Evolutionary conservation across 257 asterid genomes (phyloP), one percentile per base, ranked within the genome.

Genomic region (Cruciata laevipes): DNA sequence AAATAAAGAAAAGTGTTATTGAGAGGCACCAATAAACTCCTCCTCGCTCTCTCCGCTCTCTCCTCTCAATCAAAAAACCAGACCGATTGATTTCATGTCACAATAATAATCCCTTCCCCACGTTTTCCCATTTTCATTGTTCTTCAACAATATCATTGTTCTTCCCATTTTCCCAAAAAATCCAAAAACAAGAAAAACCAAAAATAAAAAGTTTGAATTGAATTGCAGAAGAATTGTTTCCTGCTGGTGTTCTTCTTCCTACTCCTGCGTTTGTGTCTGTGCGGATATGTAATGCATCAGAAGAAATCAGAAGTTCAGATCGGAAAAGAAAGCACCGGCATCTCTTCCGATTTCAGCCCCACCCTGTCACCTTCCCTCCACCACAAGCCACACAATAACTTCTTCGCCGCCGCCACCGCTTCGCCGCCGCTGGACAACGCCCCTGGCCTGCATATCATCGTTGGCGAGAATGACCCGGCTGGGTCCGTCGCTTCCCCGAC

Each of bases 301-400:
- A 91, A 89, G 70, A 91, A 89, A 89, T 91, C 97, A 38, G 97
- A 91, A 81, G 81, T 83, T 77, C 98, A 91, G 87, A 89, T 89
- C 96, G 97, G 98, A 87, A 89, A 87, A 83, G 98, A 91, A 87
- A 91, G 98, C 96, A 83, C 83, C 58, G 84, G 98, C 97, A 38
- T 91, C 90, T 89, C 98, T 91, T 91, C 96, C 95, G 98, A 91
- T 92, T 92, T 89, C 89, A 84, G 86, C 82, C 91, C 95, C 0
- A 84, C 86, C 59, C 88, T 80, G 47, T 80, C 82, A 23, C 63
- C 96, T 59, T 76, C 89, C 14, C 83, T 84, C 17, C 83, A 85
- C 70, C 86, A 88, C 63, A 87, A 85, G 32, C 90, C 83, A 6
- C 65, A 67, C 10, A 61, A 64, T 78, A 52, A 30, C 69, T 6